A percentile compares a stretch with the other conserved stretches of the same genome.
Conservation (phyloP, 2,329 filamentous ascomycete genomes). For the Nectriaceae sp. region DNA sequence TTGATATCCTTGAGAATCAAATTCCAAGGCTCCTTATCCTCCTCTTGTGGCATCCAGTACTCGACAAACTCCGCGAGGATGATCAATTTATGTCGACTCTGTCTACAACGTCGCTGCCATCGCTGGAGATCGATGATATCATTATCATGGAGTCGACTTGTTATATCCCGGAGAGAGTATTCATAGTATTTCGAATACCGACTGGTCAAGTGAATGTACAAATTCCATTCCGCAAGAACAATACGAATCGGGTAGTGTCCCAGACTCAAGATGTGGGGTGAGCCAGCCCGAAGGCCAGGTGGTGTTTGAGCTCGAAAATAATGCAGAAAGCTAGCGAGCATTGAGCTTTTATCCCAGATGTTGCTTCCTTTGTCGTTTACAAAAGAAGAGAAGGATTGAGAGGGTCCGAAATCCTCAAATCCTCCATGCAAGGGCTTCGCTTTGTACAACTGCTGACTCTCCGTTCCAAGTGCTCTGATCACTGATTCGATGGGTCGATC, state of each 20-base stretch:
- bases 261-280: constrained; percentile 12
- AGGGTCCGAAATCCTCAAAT: constrained; percentile 4
- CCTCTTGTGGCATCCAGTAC: constrained; percentile 10
- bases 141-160: constrained; percentile 12
- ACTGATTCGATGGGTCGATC: constrained; percentile 1
- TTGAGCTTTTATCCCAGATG: constrained; percentile 1
- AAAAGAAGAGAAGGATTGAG: constrained; percentile 5
- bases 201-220: constrained; percentile 17
- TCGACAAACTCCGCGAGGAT: constrained; percentile 13
- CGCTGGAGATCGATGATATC: constrained; percentile 22
- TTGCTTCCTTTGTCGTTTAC: background rate
- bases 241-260: constrained; percentile 20
- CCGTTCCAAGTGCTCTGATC: background rate
- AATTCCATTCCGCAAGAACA: constrained; percentile 18
- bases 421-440: constrained; percentile 1
- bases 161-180: constrained; percentile 14
- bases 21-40: constrained; percentile 9
- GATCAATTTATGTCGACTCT: constrained; percentile 16
- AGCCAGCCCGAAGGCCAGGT: background rate
- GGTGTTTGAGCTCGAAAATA: constrained; percentile 3
- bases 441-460: background rate
- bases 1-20: constrained; percentile 11
- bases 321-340: constrained; percentile 6
- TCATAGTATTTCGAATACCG: constrained; percentile 21
- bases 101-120: constrained; percentile 18